Evolutionary conservation across 1,284 basidiomycete species (phyloP).

Genomic region (Ganoderma sinense): DNA sequence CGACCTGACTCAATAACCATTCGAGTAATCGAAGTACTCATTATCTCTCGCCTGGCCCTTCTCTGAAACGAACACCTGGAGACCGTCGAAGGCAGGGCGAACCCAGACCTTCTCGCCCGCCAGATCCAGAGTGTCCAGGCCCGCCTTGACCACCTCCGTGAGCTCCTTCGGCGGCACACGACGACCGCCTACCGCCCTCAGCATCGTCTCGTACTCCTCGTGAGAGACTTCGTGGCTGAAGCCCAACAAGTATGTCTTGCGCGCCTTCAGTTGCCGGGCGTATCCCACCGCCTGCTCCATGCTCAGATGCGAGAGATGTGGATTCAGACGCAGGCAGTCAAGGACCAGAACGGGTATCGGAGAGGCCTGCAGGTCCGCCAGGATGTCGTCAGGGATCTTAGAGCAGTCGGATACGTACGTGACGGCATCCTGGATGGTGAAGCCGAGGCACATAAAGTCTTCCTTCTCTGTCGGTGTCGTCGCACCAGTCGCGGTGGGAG

Average conservation of each 20-base stretch:
- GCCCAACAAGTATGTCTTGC: conserved; percentile 74
- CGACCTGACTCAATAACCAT: not conserved
- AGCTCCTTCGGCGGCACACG: conserved; percentile 38
- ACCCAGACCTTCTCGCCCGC: conserved; percentile 62
- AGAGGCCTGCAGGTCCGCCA: conserved; percentile 54
- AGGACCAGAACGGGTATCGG: conserved; percentile 62
- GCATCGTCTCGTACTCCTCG: conserved; percentile 69
- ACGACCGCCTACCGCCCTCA: conserved; percentile 56
- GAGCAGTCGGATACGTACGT: conserved; percentile 82
- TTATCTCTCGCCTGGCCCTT: conserved; percentile 56
- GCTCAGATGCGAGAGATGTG: conserved; percentile 79
- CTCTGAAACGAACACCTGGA: conserved; percentile 55
- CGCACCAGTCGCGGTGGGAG: conserved; percentile 28
- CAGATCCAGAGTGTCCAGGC: conserved; percentile 50
- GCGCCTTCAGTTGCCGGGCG: conserved; percentile 61
- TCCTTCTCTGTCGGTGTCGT: conserved; percentile 30
- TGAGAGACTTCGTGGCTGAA: conserved; percentile 76
- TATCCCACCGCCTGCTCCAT: conserved; percentile 61
- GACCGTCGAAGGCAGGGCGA: conserved; percentile 75
- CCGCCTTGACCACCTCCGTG: conserved; percentile 49
- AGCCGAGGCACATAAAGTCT: conserved; percentile 73
- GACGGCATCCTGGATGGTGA: conserved; percentile 69
- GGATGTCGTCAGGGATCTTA: conserved; percentile 72
- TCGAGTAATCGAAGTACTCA: conserved; percentile 43
- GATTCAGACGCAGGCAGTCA: conserved; percentile 70